Evolutionary conservation across 2,329 filamentous ascomycete genomes (phyloP), one percentile per base, ranked within the genome.

Genomic region (Aspergillus pseudonomiae): DNA sequence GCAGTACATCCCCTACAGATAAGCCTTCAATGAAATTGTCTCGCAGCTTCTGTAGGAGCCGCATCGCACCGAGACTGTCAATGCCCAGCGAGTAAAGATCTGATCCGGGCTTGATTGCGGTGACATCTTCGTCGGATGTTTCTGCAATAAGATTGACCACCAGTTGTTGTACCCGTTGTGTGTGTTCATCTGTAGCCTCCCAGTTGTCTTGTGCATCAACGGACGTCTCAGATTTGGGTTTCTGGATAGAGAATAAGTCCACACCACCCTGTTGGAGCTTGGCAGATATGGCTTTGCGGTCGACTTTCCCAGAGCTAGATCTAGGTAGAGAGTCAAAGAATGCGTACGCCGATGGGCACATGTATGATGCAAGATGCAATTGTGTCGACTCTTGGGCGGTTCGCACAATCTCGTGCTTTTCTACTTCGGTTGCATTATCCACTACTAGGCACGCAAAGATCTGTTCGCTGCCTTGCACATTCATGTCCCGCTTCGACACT

Each of bases 1-100:
- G 68, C 34, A 78, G 67, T 7, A 79, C 69, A 55, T 75, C 73
- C 6, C 69, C 65, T 19, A 75, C 71, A 16, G 69, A 67, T 36
- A 70, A 50, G 2, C 69, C 61, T 63, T 68, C 39, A 57, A 77
- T 56, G 32, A 69, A 68, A 39, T 67, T 61, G n/a, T 72, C 70
- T 34, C 74, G 68, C 12, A 77, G 61, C 26, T 68, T 69, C 19
- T 74, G 75, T n/a, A 77, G 64, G 3, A 78, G 60, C 2, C 69
- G 67, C 74, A 78, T 77, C 5, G 75, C 75, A 6, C 72, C 67
- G 3, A 79, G 69, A 68, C 76, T 78, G 57, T 79, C 77, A n/a
- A 79, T 61, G 1, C 76, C 77, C 1, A 74, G 61, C 1, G 70
- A 68, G 41, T 67, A 72, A 9, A 74, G 63, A 46, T 67, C 67